Evolutionary conservation across 2,329 filamentous ascomycete species (phyloP).

Genomic region (Fusarium fracticaudum): DNA sequence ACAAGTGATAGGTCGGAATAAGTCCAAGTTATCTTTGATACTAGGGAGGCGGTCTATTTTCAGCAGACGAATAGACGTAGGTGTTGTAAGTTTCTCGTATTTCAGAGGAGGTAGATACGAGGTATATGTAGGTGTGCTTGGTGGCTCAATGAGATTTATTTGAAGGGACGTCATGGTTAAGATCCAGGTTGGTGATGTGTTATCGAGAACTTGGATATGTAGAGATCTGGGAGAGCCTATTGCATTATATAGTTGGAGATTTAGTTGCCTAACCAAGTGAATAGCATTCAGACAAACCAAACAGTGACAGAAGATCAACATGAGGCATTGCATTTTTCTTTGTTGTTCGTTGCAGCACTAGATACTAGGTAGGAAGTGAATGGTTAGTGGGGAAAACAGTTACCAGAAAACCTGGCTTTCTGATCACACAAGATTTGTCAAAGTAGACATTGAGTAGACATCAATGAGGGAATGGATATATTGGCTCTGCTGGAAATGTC

Average conservation of each 20-base stretch:
- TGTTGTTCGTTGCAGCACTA: background rate
- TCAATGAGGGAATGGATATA: accelerated
- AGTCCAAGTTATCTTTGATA: background rate
- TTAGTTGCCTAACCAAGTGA: background rate
- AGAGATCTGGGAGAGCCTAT: background rate
- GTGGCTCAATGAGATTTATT: background rate
- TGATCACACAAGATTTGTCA: no score
- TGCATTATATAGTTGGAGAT: background rate
- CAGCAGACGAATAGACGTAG: background rate
- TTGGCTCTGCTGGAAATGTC: no score
- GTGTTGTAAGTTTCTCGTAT: background rate
- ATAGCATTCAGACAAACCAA: background rate
- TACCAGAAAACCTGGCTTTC: background rate
- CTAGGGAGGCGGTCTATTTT: background rate
- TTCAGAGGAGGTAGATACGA: background rate
- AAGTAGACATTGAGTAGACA: no score
- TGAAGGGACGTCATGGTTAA: accelerated
- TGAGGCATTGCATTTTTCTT: background rate
- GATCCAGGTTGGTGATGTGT: accelerated
- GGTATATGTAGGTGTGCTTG: background rate
- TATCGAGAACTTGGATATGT: accelerated
- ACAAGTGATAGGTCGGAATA: background rate
- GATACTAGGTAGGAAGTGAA: background rate
- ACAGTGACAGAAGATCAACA: background rate
- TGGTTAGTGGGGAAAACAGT: no score